Percentiles rank a stretch among this genome's conserved stretches.
These are phyloP conservation scores for Pisolithus tinctorius DNA, from an alignment of 768 basidiomycete genomes.

Conservation along the genomic window DNA sequence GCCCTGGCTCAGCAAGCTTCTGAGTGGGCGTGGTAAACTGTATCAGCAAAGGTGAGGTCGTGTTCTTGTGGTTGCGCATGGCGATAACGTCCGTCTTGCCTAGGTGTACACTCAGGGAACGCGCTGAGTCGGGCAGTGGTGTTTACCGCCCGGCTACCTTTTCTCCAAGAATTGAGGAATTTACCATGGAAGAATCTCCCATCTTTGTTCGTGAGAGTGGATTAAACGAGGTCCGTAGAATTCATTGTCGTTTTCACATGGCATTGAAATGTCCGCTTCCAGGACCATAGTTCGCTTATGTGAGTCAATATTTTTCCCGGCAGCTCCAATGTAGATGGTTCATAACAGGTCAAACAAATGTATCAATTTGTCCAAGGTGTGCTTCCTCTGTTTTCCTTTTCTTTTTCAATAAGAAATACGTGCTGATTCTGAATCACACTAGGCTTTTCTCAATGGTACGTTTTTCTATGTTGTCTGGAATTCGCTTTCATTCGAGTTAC, in stretches of 20 bases:
- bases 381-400: not conserved
- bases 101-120: slow-evolving; percentile 39
- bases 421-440: not conserved
- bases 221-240: slow-evolving; percentile 34
- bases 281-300: slow-evolving; percentile 16
- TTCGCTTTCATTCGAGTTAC: not conserved
- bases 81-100: not conserved
- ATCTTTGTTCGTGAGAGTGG: slow-evolving; percentile 36
- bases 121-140: slow-evolving; percentile 26
- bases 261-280: not conserved
- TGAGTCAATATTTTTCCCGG: slow-evolving; percentile 20
- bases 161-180: slow-evolving; percentile 27
- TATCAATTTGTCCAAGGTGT: slow-evolving; percentile 4
- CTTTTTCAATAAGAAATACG: no score
- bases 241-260: not conserved
- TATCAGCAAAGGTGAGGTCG: slow-evolving; percentile 39
- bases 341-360: slow-evolving; percentile 4
- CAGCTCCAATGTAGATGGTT: not conserved
- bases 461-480: not conserved
- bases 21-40: slow-evolving; percentile 35
- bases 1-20: slow-evolving; percentile 33
- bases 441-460: slow-evolving; percentile 5
- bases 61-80: not conserved
- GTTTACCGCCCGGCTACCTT: slow-evolving; percentile 40
- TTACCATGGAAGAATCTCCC: slow-evolving; percentile 9